Evolutionary conservation across 176 grass and related monocot genomes (phyloP).

Genomic region (Phoenix dactylifera): DNA sequence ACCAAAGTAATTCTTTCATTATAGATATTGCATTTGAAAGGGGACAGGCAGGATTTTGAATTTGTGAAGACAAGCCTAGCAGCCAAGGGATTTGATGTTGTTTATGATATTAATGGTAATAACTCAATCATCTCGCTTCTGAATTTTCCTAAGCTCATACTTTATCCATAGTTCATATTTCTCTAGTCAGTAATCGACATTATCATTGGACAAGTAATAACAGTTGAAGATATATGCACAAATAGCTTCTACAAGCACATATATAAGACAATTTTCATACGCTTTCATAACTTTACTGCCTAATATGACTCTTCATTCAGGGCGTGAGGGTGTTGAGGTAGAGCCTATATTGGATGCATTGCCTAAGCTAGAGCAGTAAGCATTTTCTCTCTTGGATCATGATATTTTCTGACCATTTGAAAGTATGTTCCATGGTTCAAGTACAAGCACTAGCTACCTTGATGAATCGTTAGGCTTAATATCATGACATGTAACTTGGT

Average conservation of each 20-base stretch:
- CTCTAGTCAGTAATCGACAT: too few relatives aligned
- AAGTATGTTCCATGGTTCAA: background rate
- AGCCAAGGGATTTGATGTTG: conserved; percentile 68
- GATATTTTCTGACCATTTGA: background rate
- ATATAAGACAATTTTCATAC: too few relatives aligned
- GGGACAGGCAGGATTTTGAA: conserved; percentile 80
- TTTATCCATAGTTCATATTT: too few relatives aligned
- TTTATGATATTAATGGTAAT: conserved; percentile 93
- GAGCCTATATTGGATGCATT: conserved; percentile 74
- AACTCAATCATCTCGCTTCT: background rate
- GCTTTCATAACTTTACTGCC: too few relatives aligned
- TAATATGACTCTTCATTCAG: conserved; percentile 25
- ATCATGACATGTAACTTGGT: too few relatives aligned
- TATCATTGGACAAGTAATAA: too few relatives aligned
- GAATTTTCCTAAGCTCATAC: too few relatives aligned
- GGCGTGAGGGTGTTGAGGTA: conserved; percentile 64
- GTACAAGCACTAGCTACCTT: too few relatives aligned
- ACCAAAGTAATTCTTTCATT: conserved; percentile 1
- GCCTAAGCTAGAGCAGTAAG: conserved; percentile 94
- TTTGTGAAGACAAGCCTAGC: conserved; percentile 82
- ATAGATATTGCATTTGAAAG: conserved; percentile 89
- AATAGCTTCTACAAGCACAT: too few relatives aligned
- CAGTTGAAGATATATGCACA: too few relatives aligned
- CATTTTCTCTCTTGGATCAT: background rate
- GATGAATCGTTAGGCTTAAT: too few relatives aligned